phyloP scores from a whole-genome alignment of 225 moss, liverwort and hornwort species.

The Rhytidiadelphus loreus region DNA sequence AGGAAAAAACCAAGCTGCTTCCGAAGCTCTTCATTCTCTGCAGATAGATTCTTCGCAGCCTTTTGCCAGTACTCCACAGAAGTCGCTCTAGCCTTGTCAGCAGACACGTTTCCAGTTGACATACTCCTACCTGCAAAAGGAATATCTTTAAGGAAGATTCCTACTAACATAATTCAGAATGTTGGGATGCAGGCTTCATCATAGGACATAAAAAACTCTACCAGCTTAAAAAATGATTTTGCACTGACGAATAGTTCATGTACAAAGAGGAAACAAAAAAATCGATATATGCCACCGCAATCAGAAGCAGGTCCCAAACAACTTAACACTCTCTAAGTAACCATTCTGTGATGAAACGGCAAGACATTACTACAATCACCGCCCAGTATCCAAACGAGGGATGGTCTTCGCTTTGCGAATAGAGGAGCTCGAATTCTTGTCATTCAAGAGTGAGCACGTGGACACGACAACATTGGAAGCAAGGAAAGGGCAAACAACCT shows the following conservation, averaged over 20 bases:
- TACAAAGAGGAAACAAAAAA: neutral
- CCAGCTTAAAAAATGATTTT: neutral
- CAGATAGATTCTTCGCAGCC: constrained; percentile 4
- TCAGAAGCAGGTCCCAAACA: neutral
- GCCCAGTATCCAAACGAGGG: neutral
- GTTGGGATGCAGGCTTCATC: neutral
- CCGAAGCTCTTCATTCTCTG: constrained; percentile 38
- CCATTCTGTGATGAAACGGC: neutral
- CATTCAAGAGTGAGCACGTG: neutral
- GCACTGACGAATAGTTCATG: neutral
- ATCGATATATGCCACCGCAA: neutral
- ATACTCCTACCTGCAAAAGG: neutral
- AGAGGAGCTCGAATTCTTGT: neutral
- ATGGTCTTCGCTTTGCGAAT: neutral
- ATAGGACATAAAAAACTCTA: neutral
- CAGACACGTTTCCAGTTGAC: neutral
- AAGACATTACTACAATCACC: neutral
- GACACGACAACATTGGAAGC: neutral
- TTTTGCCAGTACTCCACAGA: constrained; percentile 37
- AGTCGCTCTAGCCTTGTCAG: constrained; percentile 3
- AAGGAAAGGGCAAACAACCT: constrained; percentile 3
- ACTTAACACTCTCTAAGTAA: neutral
- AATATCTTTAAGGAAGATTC: neutral
- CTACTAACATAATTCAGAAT: neutral
- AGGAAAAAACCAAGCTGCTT: constrained; percentile 9